Evolutionary conservation across 164 flowering plant genomes (phyloP), one percentile per base, ranked within the genome.

Genomic region (Hamamelis virginiana): DNA sequence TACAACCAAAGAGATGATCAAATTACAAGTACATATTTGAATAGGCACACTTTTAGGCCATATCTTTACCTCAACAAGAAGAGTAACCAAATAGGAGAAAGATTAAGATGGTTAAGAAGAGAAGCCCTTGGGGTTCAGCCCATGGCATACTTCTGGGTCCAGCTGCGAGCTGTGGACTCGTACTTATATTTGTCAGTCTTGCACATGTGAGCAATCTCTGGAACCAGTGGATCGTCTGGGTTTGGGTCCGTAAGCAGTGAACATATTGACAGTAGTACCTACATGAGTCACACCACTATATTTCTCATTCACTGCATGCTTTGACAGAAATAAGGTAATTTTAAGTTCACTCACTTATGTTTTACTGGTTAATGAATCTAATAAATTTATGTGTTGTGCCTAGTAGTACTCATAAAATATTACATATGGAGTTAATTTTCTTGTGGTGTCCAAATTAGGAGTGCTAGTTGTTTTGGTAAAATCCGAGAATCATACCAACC

Each of bases 211-310:
- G 91, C 91, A 44, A 87, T 85, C 72, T 85, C 91, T 4, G 91
- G 85, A 48, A 85, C 89, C 10, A 87, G 79, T 0, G 91, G 91
- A 61, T 87, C 89, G 56, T 85, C 91, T 1, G 91, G 89, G 73
- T 84, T 87, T 9, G 91, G 91, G 47, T 87, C 91, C 0, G 89
- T 84, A 9, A 87, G 78, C 50, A 87, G 77, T 1, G 91, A 87
- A 69, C 91, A 87, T 68, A 87, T 79, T n/a, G 91, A 87, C 23
- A 87, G 85, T 63, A 87, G 73, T 56, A 85, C 91, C 90, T 86
- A 84, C 74, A 78, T 9, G 51, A 55, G 46, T 10, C 44, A 66
- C 26, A n/a, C 13, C 50, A 25, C n/a, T 15, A 50, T 16, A 5
- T 15, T 50, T 50, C 19, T 13, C n/a, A 18, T 13, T 16, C 53